phyloP scores from a whole-genome alignment of 352 stramenopile species.

The Poterioochromonas sp. region DNA sequence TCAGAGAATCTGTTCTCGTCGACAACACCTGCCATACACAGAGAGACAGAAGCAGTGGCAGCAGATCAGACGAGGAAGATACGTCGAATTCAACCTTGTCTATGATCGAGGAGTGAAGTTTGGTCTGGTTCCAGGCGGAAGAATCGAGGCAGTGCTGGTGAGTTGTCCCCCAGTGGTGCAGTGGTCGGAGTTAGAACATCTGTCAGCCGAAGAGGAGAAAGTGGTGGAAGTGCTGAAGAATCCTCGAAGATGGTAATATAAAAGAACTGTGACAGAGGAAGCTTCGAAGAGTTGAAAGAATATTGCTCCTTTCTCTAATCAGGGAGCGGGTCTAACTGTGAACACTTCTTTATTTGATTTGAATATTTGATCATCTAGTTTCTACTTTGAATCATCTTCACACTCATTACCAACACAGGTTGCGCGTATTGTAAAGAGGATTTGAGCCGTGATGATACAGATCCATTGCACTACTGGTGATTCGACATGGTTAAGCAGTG shows the following conservation, averaged over 20 bases:
- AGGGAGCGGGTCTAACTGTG: no score
- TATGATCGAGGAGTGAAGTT: conserved; percentile 97
- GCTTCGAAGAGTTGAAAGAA: no score
- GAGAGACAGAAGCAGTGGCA: conserved; percentile 94
- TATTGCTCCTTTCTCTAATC: no score
- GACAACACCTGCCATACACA: conserved; percentile 88
- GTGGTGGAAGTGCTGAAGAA: conserved; percentile 84
- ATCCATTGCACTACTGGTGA: not conserved
- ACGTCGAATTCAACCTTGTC: conserved; percentile 99
- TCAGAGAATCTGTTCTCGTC: conserved; percentile 80
- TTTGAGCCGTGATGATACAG: not conserved
- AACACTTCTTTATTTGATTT: no score
- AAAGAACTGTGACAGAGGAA: no score
- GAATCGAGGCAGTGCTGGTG: conserved; percentile 97
- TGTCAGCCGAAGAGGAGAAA: conserved; percentile 76
- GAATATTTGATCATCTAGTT: no score
- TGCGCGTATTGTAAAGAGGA: not conserved
- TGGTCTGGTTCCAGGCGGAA: conserved; percentile 85
- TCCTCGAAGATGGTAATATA: conserved; percentile 81
- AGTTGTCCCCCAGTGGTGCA: conserved; percentile 86
- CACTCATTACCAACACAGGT: no score
- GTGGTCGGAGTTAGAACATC: conserved; percentile 87
- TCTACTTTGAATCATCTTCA: no score
- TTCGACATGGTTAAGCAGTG: not conserved
- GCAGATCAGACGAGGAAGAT: conserved; percentile 81